Evolutionary conservation across 371 early-diverging fungal genomes (phyloP).

Genomic region (Apophysomyces ossiformis): DNA sequence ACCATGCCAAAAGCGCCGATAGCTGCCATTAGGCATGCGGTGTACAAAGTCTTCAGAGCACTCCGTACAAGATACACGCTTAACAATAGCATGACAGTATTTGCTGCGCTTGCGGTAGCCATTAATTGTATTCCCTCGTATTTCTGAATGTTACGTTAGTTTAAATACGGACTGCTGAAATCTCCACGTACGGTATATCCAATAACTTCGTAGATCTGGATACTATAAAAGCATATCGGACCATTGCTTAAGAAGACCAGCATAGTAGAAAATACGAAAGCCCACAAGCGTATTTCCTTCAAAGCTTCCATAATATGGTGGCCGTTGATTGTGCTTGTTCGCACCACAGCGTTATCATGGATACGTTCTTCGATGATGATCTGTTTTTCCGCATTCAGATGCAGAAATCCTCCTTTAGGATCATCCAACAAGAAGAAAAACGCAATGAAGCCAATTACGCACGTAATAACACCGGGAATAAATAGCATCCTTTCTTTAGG

Average conservation of each 20-base stretch:
- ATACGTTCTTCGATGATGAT: conserved; percentile 29
- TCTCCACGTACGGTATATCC: conserved; percentile 35
- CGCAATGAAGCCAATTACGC: conserved; percentile 11
- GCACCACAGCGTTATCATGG: conserved; percentile 26
- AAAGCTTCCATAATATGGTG: conserved; percentile 31
- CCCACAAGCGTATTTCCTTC: conserved; percentile 30
- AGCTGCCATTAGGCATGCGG: conserved; percentile 25
- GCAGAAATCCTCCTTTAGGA: conserved; percentile 21
- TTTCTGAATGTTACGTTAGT: conserved; percentile 16
- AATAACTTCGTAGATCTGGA: conserved; percentile 31
- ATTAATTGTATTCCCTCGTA: conserved; percentile 33
- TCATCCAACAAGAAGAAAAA: conserved; percentile 34
- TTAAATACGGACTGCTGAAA: no score
- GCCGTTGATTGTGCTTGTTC: conserved; percentile 22
- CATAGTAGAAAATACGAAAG: not conserved
- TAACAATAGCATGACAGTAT: conserved; percentile 30
- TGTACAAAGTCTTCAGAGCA: conserved; percentile 29
- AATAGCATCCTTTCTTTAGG: conserved; percentile 24
- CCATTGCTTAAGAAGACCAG: no score
- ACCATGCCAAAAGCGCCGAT: conserved; percentile 42
- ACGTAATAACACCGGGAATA: conserved; percentile 24
- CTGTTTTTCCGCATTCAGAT: conserved; percentile 28
- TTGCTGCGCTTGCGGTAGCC: conserved; percentile 30
- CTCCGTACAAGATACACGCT: conserved; percentile 21
- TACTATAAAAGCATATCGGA: conserved; percentile 20